Base-by-base conservation (phyloP, 768 basidiomycete species). In the Trametes cinnabarina region DNA sequence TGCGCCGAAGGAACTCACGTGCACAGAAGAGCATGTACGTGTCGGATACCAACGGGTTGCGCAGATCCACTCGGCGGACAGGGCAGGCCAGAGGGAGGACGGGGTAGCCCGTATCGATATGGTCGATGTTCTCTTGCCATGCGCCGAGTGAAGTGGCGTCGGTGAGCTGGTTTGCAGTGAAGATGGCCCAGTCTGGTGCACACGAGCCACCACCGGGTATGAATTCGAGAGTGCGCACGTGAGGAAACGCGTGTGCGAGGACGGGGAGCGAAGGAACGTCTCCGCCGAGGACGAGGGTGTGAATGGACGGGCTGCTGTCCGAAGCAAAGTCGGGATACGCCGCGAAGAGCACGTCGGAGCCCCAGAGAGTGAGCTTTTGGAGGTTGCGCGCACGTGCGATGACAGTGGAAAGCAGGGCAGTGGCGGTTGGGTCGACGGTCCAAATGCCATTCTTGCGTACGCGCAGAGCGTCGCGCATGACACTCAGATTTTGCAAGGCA, bases 391-490 rank as follows among this genome's bases (percentile, higher is more conserved):
- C 64, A 3, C 53, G 55, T 15, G 35, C 32, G 4, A 65, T 35
- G n/a, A 62, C 55, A 9, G 55, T 15, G 1, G 64, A 50, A 2
- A 65, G 56, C 5, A 63, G 58, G 15, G 51, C 28, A 0, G 51
- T 58, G 14, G 55, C 58, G 32, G 35, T 28, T 7, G 37, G 2
- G 53, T 65, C 64, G 42, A 53, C 44, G 10, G 49, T 47, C 47
- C 57, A 61, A 20, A 30, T 23, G 35, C 60, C 57, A 17, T 52
- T 42, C 23, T 57, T 52, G 32, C 58, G 50, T 1, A 51, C 30
- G 23, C 60, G 60, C 3, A 65, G 58, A 10, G 63, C 63, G 17
- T 65, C 63, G 37, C 63, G 60, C 50, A 61, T 57, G 23, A 65
- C 35, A 37, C 63, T 39, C 15, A 63, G 42, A 25, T 35, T 51